phyloP scores from a whole-genome alignment of 768 basidiomycete genomes.

The Sutorius australiensis region DNA sequence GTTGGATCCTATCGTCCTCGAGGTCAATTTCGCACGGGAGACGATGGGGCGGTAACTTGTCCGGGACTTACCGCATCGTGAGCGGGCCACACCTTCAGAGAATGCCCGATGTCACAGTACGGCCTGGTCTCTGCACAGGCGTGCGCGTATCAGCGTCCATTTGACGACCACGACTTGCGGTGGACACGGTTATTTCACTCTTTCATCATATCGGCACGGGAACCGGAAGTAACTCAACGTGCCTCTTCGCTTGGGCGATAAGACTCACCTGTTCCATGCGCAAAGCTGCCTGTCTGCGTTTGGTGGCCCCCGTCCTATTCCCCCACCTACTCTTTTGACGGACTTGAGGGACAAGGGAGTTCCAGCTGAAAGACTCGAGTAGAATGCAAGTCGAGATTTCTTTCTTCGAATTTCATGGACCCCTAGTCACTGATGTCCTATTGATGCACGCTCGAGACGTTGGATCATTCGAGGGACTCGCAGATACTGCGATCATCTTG shows the following conservation, averaged over 20 bases:
- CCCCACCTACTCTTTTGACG: neutral
- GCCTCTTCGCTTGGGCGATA: conserved; percentile 4
- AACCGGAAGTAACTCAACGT: neutral
- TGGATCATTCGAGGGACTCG: neutral
- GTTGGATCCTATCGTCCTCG: neutral
- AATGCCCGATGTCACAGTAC: neutral
- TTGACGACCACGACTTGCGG: neutral
- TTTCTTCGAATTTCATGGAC: no score
- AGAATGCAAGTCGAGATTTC: neutral
- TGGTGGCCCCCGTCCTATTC: neutral
- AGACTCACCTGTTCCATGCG: neutral
- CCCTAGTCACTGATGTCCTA: no score
- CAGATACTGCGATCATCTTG: neutral
- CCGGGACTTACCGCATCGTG: neutral
- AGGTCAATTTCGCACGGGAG: neutral
- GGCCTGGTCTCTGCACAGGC: neutral
- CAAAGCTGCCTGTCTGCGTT: neutral
- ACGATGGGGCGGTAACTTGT: no score
- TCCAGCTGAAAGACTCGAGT: neutral
- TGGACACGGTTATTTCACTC: neutral
- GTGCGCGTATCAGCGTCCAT: neutral
- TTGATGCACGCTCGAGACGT: no score
- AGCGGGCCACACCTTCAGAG: neutral
- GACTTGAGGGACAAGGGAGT: neutral
- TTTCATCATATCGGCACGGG: neutral